phyloP scores from a whole-genome alignment of 129 eudicot genomes.

The Pseudognaphalium luteoalbum region DNA sequence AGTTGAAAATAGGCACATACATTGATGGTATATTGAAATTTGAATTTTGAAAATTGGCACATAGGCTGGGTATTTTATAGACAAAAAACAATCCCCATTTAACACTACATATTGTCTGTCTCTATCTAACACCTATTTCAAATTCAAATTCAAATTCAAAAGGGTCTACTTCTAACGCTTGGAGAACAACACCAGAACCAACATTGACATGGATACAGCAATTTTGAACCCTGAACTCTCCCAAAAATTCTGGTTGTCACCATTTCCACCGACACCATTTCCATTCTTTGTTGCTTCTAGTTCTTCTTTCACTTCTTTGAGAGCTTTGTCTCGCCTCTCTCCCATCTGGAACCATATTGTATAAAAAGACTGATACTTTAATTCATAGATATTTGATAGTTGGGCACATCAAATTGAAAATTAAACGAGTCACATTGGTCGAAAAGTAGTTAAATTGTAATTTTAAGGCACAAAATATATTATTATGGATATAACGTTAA shows the following conservation, averaged over 20 bases:
- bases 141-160: neutral
- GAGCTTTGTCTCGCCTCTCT: slow-evolving; percentile 77
- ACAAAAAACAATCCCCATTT: slow-evolving; percentile 8
- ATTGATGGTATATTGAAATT: neutral
- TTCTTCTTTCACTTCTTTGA: slow-evolving; percentile 77
- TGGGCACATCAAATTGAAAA: neutral
- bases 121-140: slow-evolving; percentile 23
- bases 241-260: slow-evolving; percentile 65
- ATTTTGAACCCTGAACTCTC: slow-evolving; percentile 77
- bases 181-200: slow-evolving; percentile 70
- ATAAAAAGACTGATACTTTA: neutral
- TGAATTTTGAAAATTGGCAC: slow-evolving; percentile 1
- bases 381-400: neutral
- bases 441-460: neutral
- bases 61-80: slow-evolving; percentile 9
- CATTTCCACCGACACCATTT: slow-evolving; percentile 22
- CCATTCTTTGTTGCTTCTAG: slow-evolving; percentile 57
- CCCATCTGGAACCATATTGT: slow-evolving; percentile 52
- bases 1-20: neutral
- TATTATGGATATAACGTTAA: no score
- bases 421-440: neutral
- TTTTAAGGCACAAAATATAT: no score
- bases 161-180: slow-evolving; percentile 33
- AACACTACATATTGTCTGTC: neutral
- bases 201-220: slow-evolving; percentile 86